phyloP scores from a whole-genome alignment of 257 asterid genomes.

The Solanum acaule region DNA sequence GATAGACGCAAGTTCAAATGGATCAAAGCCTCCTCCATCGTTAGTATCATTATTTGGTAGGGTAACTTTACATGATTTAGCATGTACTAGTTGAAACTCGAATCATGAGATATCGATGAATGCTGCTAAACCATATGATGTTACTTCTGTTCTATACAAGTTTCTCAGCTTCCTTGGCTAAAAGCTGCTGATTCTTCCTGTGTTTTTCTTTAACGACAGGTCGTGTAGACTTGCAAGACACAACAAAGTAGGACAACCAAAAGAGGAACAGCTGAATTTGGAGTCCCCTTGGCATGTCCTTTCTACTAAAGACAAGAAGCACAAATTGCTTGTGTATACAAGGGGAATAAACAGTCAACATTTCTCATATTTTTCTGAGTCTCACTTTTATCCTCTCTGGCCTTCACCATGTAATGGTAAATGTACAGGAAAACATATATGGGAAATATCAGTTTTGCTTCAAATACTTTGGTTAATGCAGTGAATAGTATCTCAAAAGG shows the following conservation, averaged over 20 bases:
- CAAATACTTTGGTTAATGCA: neutral
- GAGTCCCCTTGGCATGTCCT: neutral
- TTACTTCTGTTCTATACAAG: neutral
- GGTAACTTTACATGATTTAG: neutral
- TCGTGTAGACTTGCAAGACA: conserved; percentile 49
- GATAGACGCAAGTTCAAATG: conserved; percentile 38
- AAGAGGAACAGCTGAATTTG: conserved; percentile 13
- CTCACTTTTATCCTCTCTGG: neutral
- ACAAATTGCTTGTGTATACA: conserved; percentile 17
- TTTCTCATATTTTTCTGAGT: neutral
- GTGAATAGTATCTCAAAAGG: neutral
- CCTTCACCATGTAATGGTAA: neutral
- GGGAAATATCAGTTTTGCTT: neutral
- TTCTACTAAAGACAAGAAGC: conserved; percentile 4
- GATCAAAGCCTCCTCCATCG: conserved; percentile 62
- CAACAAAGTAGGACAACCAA: conserved; percentile 52
- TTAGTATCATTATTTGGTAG: conserved; percentile 64
- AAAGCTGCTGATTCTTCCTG: neutral
- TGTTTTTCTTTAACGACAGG: conserved; percentile 28
- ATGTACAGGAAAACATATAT: neutral
- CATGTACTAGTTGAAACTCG: neutral
- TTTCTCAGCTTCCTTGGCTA: neutral
- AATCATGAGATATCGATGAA: neutral
- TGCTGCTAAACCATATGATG: neutral
- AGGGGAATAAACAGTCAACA: conserved; percentile 17